Conservation (phyloP, 2,329 filamentous ascomycete genomes). For the Didymella segeticola region DNA sequence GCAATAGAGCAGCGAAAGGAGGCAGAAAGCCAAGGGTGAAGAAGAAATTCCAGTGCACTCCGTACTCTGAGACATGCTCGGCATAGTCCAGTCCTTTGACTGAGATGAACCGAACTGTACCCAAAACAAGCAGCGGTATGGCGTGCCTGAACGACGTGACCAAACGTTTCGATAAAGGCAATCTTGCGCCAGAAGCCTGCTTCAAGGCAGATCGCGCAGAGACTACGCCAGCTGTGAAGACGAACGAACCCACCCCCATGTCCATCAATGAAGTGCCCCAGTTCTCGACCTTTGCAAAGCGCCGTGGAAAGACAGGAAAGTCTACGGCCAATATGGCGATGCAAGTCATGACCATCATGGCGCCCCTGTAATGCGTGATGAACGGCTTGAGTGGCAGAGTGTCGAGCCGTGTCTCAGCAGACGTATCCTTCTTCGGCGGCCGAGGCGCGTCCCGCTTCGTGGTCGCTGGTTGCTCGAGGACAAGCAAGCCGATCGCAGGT, state of each 20-base stretch:
- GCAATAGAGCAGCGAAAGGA: constrained; percentile 85
- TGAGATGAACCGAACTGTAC: constrained; percentile 79
- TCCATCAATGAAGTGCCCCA: constrained; percentile 99
- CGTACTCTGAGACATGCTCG: constrained; percentile 96
- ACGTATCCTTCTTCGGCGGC: constrained; percentile 29
- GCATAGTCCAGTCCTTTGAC: constrained; percentile 96
- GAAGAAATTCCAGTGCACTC: constrained; percentile 99
- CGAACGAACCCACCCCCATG: constrained; percentile 94
- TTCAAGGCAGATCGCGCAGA: constrained; percentile 82
- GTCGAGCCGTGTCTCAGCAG: constrained; percentile 44
- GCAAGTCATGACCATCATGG: constrained; percentile 90
- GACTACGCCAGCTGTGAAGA: constrained; percentile 92
- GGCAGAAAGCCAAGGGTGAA: constrained; percentile 91
- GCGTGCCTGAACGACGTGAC: constrained; percentile 76
- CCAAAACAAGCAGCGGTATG: constrained; percentile 79
- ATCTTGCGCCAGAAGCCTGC: constrained; percentile 61
- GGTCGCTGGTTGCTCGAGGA: constrained; percentile 42
- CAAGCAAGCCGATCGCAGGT: constrained; percentile 70
- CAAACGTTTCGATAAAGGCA: constrained; percentile 65
- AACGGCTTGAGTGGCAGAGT: constrained; percentile 85
- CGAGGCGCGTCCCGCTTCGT: constrained; percentile 25
- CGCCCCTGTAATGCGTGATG: constrained; percentile 86
- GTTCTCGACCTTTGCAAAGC: constrained; percentile 98
- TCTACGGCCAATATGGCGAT: constrained; percentile 95
- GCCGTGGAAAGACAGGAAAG: constrained; percentile 88